Conservation (phyloP, 257 asterid species). For the Rhazya stricta region DNA sequence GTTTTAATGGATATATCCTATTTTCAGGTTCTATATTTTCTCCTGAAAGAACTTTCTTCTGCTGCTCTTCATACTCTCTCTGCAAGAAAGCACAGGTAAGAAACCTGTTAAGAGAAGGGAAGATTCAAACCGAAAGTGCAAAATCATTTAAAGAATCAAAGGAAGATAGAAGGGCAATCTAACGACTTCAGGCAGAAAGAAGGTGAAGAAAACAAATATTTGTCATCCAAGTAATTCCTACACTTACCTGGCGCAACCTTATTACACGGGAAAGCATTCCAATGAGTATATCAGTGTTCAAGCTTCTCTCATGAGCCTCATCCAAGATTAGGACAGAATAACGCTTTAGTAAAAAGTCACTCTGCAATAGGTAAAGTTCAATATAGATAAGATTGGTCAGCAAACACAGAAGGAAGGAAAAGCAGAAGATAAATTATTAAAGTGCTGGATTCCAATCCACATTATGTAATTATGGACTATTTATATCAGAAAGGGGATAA, state of each 20-base stretch:
- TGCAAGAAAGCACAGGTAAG: constrained; percentile 26
- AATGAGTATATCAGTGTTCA: constrained; percentile 94
- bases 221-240: constrained; percentile 13
- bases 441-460: neutral
- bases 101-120: constrained; percentile 12
- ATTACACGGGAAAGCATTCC: constrained; percentile 98
- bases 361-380: constrained; percentile 35
- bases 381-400: constrained; percentile 4
- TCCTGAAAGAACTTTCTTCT: constrained; percentile 54
- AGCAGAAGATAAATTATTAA: neutral
- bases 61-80: constrained; percentile 68
- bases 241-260: constrained; percentile 66
- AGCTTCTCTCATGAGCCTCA: constrained; percentile 97
- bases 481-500: neutral
- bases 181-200: neutral
- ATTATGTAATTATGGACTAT: neutral
- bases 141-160: neutral
- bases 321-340: constrained; percentile 87
- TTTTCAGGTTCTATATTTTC: constrained; percentile 37
- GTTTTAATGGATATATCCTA: constrained; percentile 72
- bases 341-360: constrained; percentile 74
- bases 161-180: neutral
- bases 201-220: constrained; percentile 5
- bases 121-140: neutral
- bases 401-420: neutral